A percentile compares a stretch with the other conserved stretches of the same genome.
Conservation (phyloP, 1,284 basidiomycete genomes). For the Pisolithus thermaeus region DNA sequence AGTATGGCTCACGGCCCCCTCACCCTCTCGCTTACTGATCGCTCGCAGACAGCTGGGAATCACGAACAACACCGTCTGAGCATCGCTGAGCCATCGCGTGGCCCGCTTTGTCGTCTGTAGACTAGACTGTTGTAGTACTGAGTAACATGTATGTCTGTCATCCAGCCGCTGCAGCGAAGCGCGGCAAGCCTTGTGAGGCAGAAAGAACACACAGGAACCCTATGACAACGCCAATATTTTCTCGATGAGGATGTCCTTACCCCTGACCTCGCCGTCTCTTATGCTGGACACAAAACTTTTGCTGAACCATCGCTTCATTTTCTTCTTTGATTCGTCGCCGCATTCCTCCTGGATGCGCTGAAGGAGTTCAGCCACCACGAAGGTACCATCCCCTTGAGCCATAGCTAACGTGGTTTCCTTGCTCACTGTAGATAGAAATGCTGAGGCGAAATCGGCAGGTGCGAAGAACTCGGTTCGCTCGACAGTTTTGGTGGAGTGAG, state of each 20-base stretch:
- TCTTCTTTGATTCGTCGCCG: constrained; percentile 31
- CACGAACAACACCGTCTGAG: too few relatives aligned
- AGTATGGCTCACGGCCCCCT: too few relatives aligned
- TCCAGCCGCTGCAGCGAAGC: too few relatives aligned
- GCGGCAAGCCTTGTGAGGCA: neutral
- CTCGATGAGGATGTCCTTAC: constrained; percentile 50
- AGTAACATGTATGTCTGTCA: too few relatives aligned
- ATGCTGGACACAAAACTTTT: constrained; percentile 19
- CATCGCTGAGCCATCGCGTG: too few relatives aligned
- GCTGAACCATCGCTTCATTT: constrained; percentile 53
- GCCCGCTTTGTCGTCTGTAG: too few relatives aligned
- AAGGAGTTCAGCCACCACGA: constrained; percentile 74
- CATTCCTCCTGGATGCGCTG: constrained; percentile 50
- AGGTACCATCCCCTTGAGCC: constrained; percentile 66
- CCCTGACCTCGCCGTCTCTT: constrained; percentile 43
- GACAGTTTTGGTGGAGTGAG: constrained; percentile 51
- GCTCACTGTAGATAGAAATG: constrained; percentile 56
- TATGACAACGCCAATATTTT: constrained; percentile 33
- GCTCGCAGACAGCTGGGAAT: too few relatives aligned
- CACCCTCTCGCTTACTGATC: too few relatives aligned
- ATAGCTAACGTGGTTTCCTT: constrained; percentile 50
- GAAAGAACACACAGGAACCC: neutral
- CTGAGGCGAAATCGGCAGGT: constrained; percentile 48
- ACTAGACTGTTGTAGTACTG: too few relatives aligned
- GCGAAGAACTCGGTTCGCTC: constrained; percentile 45